Conservation (phyloP, 768 basidiomycete species). For the Mycena rebaudengoi region DNA sequence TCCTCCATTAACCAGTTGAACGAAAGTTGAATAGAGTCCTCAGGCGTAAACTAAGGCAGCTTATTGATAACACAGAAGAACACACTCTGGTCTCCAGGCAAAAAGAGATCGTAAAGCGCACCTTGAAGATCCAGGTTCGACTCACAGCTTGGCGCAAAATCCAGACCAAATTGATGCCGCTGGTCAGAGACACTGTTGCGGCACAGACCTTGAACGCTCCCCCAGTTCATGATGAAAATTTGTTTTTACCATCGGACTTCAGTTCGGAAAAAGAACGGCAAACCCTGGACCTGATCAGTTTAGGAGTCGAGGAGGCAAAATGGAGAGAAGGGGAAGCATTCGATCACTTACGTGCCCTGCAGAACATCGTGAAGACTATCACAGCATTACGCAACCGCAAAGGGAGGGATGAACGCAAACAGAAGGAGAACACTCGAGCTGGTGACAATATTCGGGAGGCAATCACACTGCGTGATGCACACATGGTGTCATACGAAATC, state of each 20-base stretch:
- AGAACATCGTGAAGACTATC: not conserved
- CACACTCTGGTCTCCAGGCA: not conserved
- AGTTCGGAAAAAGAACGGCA: not conserved
- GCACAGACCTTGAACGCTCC: not conserved
- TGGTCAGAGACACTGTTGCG: not conserved
- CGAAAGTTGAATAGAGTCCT: too few species aligned
- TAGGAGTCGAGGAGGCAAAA: not conserved
- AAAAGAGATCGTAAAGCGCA: not conserved
- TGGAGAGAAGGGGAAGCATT: constrained; percentile 6
- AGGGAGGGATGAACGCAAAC: not conserved
- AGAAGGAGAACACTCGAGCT: not conserved
- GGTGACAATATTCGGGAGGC: not conserved
- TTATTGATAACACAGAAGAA: not conserved
- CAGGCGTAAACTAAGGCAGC: not conserved
- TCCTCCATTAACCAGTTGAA: too few species aligned
- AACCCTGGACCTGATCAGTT: not conserved
- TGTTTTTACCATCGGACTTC: constrained; percentile 3
- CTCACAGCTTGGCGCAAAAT: not conserved
- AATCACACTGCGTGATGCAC: not conserved
- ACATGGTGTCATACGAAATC: not conserved
- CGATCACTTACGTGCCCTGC: not conserved
- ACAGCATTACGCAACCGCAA: not conserved
- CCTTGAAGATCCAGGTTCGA: not conserved
- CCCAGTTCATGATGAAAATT: not conserved
- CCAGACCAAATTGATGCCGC: not conserved